phyloP scores from a whole-genome alignment of 352 stramenopile species.

The Pythium volutum region DNA sequence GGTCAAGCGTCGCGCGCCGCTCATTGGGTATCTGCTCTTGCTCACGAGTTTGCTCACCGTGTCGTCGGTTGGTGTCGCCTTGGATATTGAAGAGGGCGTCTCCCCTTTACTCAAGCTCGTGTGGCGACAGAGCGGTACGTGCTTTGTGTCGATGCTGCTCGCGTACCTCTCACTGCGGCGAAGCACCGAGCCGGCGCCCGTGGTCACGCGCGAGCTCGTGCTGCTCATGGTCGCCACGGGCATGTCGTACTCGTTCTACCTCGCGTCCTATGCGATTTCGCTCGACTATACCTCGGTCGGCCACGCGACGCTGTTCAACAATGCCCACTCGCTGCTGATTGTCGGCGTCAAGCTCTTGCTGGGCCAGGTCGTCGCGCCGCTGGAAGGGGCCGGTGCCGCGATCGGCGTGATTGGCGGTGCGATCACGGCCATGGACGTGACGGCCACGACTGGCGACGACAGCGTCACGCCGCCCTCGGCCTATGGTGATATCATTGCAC shows the following conservation, averaged over 20 bases:
- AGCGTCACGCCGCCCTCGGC: slow-evolving; percentile 47
- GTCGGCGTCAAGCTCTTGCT: slow-evolving; percentile 68
- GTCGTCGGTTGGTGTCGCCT: slow-evolving; percentile 68
- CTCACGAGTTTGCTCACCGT: slow-evolving; percentile 70
- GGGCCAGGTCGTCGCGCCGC: slow-evolving; percentile 50
- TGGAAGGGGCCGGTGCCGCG: slow-evolving; percentile 62
- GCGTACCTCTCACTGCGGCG: slow-evolving; percentile 38
- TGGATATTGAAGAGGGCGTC: slow-evolving; percentile 62
- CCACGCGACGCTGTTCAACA: slow-evolving; percentile 84
- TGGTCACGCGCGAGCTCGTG: slow-evolving; percentile 34
- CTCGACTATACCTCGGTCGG: slow-evolving; percentile 71
- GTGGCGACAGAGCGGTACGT: slow-evolving; percentile 78
- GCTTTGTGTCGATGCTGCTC: slow-evolving; percentile 50
- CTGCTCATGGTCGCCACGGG: slow-evolving; percentile 45
- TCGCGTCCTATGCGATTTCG: slow-evolving; percentile 68
- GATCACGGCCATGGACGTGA: slow-evolving; percentile 66
- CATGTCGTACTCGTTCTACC: slow-evolving; percentile 65
- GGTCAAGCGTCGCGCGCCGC: slow-evolving; percentile 57
- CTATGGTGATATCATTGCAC: slow-evolving; percentile 64
- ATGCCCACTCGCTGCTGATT: slow-evolving; percentile 75
- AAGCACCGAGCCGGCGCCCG: slow-evolving; percentile 24
- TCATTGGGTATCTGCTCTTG: slow-evolving; percentile 70
- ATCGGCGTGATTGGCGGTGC: slow-evolving; percentile 70
- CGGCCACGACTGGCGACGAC: slow-evolving; percentile 19
- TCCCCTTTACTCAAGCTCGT: slow-evolving; percentile 83